Percentiles rank a stretch among this genome's conserved stretches.
Evolutionary conservation across 164 flowering plant species (phyloP).

Genomic region (Tetracentron sinense): DNA sequence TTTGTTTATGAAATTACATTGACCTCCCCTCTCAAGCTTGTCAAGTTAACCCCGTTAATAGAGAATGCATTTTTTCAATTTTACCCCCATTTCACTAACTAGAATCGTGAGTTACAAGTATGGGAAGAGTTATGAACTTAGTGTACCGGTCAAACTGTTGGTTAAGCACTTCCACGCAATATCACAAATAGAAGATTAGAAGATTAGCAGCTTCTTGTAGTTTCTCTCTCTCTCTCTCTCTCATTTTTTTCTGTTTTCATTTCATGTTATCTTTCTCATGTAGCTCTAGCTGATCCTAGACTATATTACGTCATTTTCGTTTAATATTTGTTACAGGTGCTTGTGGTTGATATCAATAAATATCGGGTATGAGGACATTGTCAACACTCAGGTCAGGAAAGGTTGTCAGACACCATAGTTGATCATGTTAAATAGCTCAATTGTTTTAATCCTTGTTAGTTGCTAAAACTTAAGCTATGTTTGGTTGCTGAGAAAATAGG

Average conservation of each 20-base stretch:
- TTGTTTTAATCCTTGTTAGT: neutral
- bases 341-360: constrained; percentile 88
- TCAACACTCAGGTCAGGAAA: constrained; percentile 71
- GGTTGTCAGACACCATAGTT: neutral
- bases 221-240: constrained; percentile 25
- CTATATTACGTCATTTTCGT: neutral
- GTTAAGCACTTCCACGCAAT: constrained; percentile 72
- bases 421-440: neutral
- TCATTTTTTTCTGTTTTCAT: neutral
- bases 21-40: too few relatives aligned
- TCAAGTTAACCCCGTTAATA: too few relatives aligned
- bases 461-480: neutral
- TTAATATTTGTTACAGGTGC: constrained; percentile 45
- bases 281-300: neutral
- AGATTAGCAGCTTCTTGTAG: constrained; percentile 85
- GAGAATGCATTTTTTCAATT: too few relatives aligned
- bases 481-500: too few relatives aligned
- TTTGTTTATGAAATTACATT: too few relatives aligned
- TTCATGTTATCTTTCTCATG: neutral
- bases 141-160: constrained; percentile 88
- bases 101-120: too few relatives aligned
- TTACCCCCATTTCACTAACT: too few relatives aligned
- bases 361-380: constrained; percentile 88
- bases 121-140: constrained; percentile 77
- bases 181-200: constrained; percentile 69